A percentile compares a stretch with the other conserved stretches of the same genome.
Evolutionary conservation across 805 yeast species (phyloP).

Genomic region (Barnettozyma salicaria): DNA sequence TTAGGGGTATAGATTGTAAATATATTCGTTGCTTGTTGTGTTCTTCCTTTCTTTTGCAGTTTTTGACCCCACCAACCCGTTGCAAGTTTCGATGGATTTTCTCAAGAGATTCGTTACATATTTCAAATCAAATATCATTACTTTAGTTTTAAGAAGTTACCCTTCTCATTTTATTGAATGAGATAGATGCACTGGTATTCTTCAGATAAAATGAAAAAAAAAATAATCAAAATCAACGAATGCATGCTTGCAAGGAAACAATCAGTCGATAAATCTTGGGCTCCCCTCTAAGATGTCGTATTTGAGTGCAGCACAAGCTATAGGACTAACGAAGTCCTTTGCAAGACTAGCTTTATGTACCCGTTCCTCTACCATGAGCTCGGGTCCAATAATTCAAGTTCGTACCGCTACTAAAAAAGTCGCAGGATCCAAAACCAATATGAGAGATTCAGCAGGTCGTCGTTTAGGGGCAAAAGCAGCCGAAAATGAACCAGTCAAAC

Average conservation of each 20-base stretch:
- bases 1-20: no score
- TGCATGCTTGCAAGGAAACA: no score
- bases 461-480: slow-evolving; percentile 85
- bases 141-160: no score
- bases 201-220: neutral
- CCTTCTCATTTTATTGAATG: neutral
- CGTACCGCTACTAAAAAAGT: slow-evolving; percentile 93
- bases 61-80: no score
- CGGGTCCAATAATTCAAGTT: slow-evolving; percentile 30
- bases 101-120: no score
- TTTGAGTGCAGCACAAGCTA: slow-evolving; percentile 13
- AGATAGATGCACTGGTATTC: neutral
- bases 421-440: slow-evolving; percentile 90
- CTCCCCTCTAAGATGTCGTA: slow-evolving; percentile 14
- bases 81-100: no score
- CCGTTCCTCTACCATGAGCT: neutral
- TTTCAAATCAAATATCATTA: no score
- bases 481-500: slow-evolving; percentile 65
- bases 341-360: slow-evolving; percentile 14
- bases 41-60: no score
- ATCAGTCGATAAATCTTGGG: neutral
- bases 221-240: neutral
- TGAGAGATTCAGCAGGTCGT: slow-evolving; percentile 92
- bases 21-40: no score
- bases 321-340: slow-evolving; percentile 13